Base-by-base conservation (phyloP, 805 yeast genomes). In the Wickerhamomyces chaumierensis region DNA sequence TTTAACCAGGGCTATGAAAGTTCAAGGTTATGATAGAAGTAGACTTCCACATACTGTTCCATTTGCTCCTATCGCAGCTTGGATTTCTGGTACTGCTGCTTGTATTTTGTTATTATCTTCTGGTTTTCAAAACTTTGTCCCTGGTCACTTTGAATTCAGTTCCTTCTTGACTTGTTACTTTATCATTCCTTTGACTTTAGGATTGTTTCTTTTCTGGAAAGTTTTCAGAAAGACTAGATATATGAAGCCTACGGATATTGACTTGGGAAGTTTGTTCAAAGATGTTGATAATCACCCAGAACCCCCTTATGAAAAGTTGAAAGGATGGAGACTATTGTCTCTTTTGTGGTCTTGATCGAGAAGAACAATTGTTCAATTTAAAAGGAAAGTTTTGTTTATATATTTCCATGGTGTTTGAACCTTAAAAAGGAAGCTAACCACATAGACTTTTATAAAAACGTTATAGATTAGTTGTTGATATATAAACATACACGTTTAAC, bases 201-300 rank as follows among this genome's bases (percentile, higher is more conserved):
- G 47, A 5, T 42, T 63, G 32, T 59, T 43, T 39, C 31, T 50
- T 12, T 51, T 47, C 40, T 63, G 62, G 61, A 61, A 61, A 35
- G 8, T 61, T 15, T 39, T 48, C 42, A 59, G 57, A 45, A 49
- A 41, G 38, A 58, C 64, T 2, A 55, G 44, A 35, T 46, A 58
- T 34, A 45, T 62, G 42, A 51, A 49, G 33, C 56, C 70, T 3
- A 39, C 45, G 15, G 63, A 70, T 38, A 66, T 63, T 32, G 71
- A 71, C 49, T 57, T 71, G 18, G 51, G 37, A 18, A 31, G 47
- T 3, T 44, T 58, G 32, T 58, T 58, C 43, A 43, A 41, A 37
- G 62, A 58, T 40, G 55, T 49, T 21, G 49, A 43, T 19, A 51
- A 48, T n/a, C 45, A 52, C 37, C 62, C 61, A 23, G 61, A 57